Evolutionary conservation across 164 flowering plant genomes (phyloP).

Genomic region (grape (Vitis vinifera)): ASM3070453v1 NC_081817.1:17011001-17011500

Average conservation of each 20-base stretch:
- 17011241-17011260: conserved; percentile 38
- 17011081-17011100: conserved; percentile 45
- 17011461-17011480: conserved; percentile 4
- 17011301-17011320: conserved; percentile 37
- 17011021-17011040: conserved; percentile 37
- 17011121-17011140: conserved; percentile 25
- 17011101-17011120: conserved; percentile 43
- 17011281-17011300: conserved; percentile 49
- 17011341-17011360: conserved; percentile 27
- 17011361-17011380: conserved; percentile 23
- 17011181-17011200: conserved; percentile 43
- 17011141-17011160: conserved; percentile 30
- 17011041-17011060: conserved; percentile 21
- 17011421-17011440: conserved; percentile 25
- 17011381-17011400: conserved; percentile 23
- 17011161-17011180: conserved; percentile 34
- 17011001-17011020: conserved; percentile 37
- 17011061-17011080: conserved; percentile 49
- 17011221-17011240: conserved; percentile 51
- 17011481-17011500: conserved; percentile 14
- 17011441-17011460: conserved; percentile 20
- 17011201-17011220: conserved; percentile 49
- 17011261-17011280: conserved; percentile 39
- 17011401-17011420: conserved; percentile 22
- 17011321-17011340: conserved; percentile 33